Evolutionary conservation across 176 grass and related monocot genomes (phyloP).

Genomic region (Luzula sylvatica): DNA sequence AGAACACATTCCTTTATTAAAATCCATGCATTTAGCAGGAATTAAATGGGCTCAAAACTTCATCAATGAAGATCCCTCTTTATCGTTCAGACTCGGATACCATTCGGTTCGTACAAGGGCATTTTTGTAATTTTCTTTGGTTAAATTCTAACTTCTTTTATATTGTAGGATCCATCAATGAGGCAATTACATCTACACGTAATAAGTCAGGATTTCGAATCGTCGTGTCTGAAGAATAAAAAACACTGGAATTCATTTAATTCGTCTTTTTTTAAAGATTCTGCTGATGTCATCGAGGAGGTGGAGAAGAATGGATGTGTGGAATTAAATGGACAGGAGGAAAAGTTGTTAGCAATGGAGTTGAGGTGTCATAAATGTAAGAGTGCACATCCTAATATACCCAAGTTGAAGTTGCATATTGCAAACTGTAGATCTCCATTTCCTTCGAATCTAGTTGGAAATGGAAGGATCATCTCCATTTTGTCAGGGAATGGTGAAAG

Average conservation of each 20-base stretch:
- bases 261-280: conserved; percentile 55
- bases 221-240: conserved; percentile 55
- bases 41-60: conserved; percentile 58
- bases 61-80: conserved; percentile 47
- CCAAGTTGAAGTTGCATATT: conserved; percentile 63
- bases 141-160: background rate
- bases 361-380: conserved; percentile 68
- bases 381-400: conserved; percentile 87
- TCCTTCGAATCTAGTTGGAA: conserved; percentile 40
- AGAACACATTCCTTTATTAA: conserved; percentile 58
- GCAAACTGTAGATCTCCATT: conserved; percentile 45
- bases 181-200: conserved; percentile 86
- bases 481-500: background rate
- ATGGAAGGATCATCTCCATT: conserved; percentile 32
- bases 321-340: conserved; percentile 23
- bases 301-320: conserved; percentile 39
- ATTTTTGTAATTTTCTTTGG: conserved; percentile 1
- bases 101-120: conserved; percentile 44
- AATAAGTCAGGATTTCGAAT: conserved; percentile 92
- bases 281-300: conserved; percentile 51
- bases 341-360: conserved; percentile 60
- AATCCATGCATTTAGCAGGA: conserved; percentile 60
- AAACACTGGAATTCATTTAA: conserved; percentile 93
- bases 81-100: conserved; percentile 75
- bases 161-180: conserved; percentile 76